Conservation (phyloP, 2,329 filamentous ascomycete genomes). For the Claviceps africana region DNA sequence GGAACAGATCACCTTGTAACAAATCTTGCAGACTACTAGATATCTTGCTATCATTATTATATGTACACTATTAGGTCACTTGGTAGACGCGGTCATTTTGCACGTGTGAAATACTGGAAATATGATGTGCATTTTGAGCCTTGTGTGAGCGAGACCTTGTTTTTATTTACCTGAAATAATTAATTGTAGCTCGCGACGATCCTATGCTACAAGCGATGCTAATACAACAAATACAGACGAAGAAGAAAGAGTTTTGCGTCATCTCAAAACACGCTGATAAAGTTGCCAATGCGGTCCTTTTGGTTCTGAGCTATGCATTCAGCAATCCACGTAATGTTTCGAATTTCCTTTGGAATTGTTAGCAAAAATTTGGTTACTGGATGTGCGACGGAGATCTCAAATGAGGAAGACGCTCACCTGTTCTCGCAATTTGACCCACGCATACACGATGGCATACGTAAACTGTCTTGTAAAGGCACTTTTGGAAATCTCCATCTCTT, state of each 20-base stretch:
- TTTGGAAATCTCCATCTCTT: constrained; percentile 98
- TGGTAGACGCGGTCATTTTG: constrained; percentile 4
- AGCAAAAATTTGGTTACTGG: constrained; percentile 10
- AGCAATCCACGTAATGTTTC: constrained; percentile 98
- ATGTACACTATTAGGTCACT: constrained; percentile 34
- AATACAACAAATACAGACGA: constrained; percentile 1
- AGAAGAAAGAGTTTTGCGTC: not conserved
- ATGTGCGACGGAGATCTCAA: not conserved
- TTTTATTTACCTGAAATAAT: constrained; percentile 22
- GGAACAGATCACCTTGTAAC: constrained; percentile 54
- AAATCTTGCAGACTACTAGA: constrained; percentile 26
- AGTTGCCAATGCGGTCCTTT: constrained; percentile 97
- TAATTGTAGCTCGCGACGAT: constrained; percentile 13
- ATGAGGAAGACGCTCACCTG: constrained; percentile 49
- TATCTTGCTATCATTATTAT: constrained; percentile 17
- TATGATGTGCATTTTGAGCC: constrained; percentile 7
- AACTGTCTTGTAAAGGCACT: constrained; percentile 91
- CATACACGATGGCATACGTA: constrained; percentile 86
- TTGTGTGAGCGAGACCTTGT: constrained; percentile 8
- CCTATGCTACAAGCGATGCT: constrained; percentile 30
- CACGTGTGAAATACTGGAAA: constrained; percentile 1
- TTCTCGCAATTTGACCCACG: constrained; percentile 93
- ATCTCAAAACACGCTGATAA: constrained; percentile 85
- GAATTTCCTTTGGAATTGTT: constrained; percentile 62
- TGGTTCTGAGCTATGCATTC: constrained; percentile 99